Evolutionary conservation across 108 stramenopile species (phyloP).

Genomic region (Skeletonema grethae): DNA sequence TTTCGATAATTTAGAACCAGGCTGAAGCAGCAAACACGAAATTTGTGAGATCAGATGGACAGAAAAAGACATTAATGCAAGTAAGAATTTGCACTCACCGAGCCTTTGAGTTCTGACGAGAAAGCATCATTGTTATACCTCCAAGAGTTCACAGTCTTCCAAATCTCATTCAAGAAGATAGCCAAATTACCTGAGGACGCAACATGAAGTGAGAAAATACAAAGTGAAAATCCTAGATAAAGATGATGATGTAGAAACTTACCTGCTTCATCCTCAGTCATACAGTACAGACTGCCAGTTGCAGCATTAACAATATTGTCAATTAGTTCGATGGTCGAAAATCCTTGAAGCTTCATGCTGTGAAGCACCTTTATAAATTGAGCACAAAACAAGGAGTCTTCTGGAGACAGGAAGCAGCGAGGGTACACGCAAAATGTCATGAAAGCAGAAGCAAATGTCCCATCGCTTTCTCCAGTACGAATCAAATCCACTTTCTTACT

Average conservation of each 20-base stretch:
- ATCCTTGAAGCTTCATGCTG: constrained; percentile 75
- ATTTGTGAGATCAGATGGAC: not conserved
- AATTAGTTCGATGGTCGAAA: constrained; percentile 68
- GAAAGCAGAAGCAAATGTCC: constrained; percentile 52
- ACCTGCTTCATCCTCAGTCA: constrained; percentile 89
- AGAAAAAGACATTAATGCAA: not conserved
- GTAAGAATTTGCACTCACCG: constrained; percentile 25
- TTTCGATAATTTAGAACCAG: constrained; percentile 37
- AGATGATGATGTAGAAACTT: not conserved
- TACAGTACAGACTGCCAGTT: constrained; percentile 68
- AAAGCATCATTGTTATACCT: constrained; percentile 77
- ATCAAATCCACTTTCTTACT: constrained; percentile 51
- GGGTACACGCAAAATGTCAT: constrained; percentile 79
- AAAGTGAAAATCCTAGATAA: not conserved
- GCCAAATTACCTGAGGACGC: constrained; percentile 49
- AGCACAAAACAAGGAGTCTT: constrained; percentile 86
- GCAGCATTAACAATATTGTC: constrained; percentile 69
- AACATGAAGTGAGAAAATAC: not conserved
- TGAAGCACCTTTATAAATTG: constrained; percentile 78
- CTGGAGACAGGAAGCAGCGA: constrained; percentile 72
- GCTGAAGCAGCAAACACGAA: constrained; percentile 14
- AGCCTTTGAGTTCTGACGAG: constrained; percentile 66
- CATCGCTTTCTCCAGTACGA: constrained; percentile 14
- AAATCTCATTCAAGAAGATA: constrained; percentile 75
- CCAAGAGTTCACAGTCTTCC: constrained; percentile 76